These are phyloP conservation scores for Phytophthora hybrid DNA, from an alignment of 352 stramenopile species.

Conservation along the genomic window DNA sequence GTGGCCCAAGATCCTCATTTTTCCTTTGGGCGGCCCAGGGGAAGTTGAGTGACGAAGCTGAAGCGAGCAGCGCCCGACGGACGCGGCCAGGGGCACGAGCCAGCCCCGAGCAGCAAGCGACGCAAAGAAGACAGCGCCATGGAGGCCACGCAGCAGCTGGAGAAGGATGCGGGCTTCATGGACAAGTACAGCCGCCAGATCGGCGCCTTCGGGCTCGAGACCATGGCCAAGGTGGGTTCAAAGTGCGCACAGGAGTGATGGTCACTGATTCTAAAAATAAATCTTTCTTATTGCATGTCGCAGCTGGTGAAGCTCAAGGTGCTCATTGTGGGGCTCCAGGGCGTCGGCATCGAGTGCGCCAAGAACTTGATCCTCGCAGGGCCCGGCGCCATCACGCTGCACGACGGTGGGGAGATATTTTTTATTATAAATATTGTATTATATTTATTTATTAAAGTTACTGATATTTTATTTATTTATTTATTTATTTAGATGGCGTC, in stretches of 20 bases:
- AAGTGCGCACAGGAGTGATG: slow-evolving; percentile 31
- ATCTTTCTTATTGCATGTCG: slow-evolving; percentile 15
- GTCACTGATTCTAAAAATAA: slow-evolving; percentile 17
- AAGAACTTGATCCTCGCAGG: slow-evolving; percentile 96
- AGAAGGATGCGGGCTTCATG: slow-evolving; percentile 92
- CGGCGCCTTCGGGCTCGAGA: slow-evolving; percentile 92
- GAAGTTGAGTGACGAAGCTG: slow-evolving; percentile 40
- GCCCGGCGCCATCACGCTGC: slow-evolving; percentile 87
- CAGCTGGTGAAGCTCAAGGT: slow-evolving; percentile 86
- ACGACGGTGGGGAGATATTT: slow-evolving; percentile 53
- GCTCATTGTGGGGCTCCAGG: slow-evolving; percentile 86
- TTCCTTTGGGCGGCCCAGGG: slow-evolving; percentile 27
- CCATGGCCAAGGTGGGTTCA: slow-evolving; percentile 87
- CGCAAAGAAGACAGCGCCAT: slow-evolving; percentile 41
- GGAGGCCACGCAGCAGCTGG: slow-evolving; percentile 68
- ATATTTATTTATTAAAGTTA: not conserved
- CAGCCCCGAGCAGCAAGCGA: slow-evolving; percentile 40
- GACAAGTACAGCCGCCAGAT: slow-evolving; percentile 95
- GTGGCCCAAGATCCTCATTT: slow-evolving; percentile 30
- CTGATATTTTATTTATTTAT: not conserved
- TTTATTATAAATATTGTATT: not conserved
- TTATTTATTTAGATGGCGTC: slow-evolving; percentile 52
- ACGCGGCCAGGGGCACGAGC: slow-evolving; percentile 40
- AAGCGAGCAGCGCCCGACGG: slow-evolving; percentile 32
- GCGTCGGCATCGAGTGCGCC: slow-evolving; percentile 90